Evolutionary conservation across 2,329 filamentous ascomycete species (phyloP).

Genomic region (Apiospora rasikravindrae): DNA sequence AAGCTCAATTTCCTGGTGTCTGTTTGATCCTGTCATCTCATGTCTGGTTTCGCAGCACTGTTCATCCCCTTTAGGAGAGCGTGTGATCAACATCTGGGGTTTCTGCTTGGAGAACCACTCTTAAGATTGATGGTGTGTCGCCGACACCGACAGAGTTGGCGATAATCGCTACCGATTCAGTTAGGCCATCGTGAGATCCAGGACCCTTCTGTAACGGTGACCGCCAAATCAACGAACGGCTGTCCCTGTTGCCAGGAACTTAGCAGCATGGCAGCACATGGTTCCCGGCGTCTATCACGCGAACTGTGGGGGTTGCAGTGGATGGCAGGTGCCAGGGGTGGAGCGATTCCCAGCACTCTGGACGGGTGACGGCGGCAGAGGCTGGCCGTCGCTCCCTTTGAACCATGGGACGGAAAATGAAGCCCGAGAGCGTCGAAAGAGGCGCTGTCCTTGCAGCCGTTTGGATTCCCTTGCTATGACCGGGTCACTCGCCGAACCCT

Average conservation of each 20-base stretch:
- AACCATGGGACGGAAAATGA: neutral
- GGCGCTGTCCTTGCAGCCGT: neutral
- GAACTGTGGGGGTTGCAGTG: conserved; percentile 7
- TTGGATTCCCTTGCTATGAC: neutral
- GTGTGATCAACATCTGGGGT: conserved; percentile 2
- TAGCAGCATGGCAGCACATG: neutral
- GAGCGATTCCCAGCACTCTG: neutral
- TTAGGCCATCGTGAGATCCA: neutral
- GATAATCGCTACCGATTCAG: neutral
- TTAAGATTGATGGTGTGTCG: neutral
- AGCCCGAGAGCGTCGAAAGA: neutral
- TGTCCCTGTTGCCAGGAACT: neutral
- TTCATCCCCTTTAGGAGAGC: neutral
- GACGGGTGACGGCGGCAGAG: neutral
- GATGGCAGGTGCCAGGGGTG: neutral
- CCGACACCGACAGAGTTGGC: too few species aligned
- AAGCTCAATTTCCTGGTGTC: neutral
- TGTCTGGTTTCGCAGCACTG: neutral
- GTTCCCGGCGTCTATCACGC: neutral
- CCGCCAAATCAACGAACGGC: neutral
- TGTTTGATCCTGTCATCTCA: neutral
- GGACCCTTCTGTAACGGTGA: neutral
- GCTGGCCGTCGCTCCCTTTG: neutral
- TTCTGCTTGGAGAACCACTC: neutral
- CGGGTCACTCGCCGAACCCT: neutral